A percentile compares a stretch with the other conserved stretches of the same genome.
phyloP scores from a whole-genome alignment of 352 stramenopile species.

The Peronospora belbahrii region DNA sequence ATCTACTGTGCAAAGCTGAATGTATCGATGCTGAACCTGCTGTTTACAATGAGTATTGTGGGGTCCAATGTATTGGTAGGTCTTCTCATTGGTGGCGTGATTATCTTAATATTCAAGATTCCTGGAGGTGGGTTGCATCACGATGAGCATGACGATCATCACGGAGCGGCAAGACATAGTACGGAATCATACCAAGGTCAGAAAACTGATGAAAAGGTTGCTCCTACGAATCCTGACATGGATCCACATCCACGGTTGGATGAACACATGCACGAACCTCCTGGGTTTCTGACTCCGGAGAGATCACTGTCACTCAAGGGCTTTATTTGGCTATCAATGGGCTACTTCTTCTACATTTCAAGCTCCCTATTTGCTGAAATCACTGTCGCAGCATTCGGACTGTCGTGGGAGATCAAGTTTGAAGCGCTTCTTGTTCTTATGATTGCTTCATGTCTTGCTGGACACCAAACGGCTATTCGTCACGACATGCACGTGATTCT shows the following conservation, averaged over 20 bases:
- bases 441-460: constrained; percentile 51
- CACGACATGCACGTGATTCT: constrained; percentile 74
- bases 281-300: too few species aligned
- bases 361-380: too few species aligned
- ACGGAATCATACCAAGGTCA: too few species aligned
- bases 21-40: constrained; percentile 42
- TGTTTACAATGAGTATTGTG: constrained; percentile 51
- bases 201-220: too few species aligned
- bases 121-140: constrained; percentile 25
- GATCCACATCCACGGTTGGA: too few species aligned
- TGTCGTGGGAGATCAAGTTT: constrained; percentile 65
- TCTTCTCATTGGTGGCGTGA: constrained; percentile 26
- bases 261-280: too few species aligned
- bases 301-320: constrained; percentile 48
- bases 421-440: constrained; percentile 62
- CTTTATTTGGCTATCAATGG: constrained; percentile 56
- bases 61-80: constrained; percentile 46
- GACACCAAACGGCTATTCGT: constrained; percentile 46
- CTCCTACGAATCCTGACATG: too few species aligned
- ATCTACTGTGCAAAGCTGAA: constrained; percentile 55
- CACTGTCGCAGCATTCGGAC: constrained; percentile 36
- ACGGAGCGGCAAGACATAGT: too few species aligned
- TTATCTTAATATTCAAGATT: constrained; percentile 58
- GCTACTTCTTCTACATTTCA: constrained; percentile 61
- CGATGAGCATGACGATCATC: too few species aligned